A percentile compares a stretch with the other conserved stretches of the same genome.
Conservation (phyloP, 73 alveolate species). For the Symbiodinium natans region DNA sequence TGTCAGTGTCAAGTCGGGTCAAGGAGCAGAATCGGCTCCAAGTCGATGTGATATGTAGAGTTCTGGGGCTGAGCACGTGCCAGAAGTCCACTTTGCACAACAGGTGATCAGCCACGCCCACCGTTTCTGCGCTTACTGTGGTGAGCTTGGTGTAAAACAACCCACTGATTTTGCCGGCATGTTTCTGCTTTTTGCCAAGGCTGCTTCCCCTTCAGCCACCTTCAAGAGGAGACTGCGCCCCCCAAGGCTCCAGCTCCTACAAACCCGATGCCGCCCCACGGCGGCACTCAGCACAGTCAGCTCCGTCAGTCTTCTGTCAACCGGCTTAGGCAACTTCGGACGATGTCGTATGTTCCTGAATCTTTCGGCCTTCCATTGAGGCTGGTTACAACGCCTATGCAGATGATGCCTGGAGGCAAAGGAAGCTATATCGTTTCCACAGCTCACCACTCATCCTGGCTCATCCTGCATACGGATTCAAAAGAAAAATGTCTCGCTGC, state of each 20-base stretch:
- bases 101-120: constrained; percentile 93
- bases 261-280: constrained; percentile 8
- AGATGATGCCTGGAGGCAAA: neutral
- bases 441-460: no score
- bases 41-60: no score
- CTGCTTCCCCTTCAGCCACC: constrained; percentile 88
- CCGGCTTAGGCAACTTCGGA: no score
- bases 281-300: no score
- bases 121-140: constrained; percentile 76
- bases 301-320: no score
- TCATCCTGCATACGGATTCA: no score
- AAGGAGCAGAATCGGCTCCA: no score
- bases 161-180: neutral
- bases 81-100: no score
- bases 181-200: neutral
- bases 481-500: neutral
- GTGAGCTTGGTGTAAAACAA: neutral
- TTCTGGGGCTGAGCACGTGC: neutral
- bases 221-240: constrained; percentile 81
- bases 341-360: no score
- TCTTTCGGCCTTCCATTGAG: no score
- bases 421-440: no score
- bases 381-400: constrained; percentile 2
- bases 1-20: no score
- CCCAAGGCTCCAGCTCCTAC: neutral